Evolutionary conservation across 169 alveolate genomes (phyloP), one percentile per base, ranked within the genome.

Genomic region (Cryptosporidium sp.): DNA sequence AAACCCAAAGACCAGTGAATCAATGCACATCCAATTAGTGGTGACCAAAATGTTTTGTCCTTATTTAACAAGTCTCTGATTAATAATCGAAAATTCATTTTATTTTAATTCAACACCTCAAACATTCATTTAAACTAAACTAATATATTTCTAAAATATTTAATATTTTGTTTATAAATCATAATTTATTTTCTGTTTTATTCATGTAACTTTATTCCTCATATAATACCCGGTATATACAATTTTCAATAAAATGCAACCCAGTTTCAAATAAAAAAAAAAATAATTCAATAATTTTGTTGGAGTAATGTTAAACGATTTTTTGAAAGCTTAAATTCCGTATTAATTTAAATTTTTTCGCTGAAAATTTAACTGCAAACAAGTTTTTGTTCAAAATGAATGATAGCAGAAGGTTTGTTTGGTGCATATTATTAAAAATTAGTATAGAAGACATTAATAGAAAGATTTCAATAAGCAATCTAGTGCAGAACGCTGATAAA

Each of bases 1-100:
- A 80, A 62, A 0, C 89, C 89, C 37, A 80, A 69, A 37, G 89
- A 80, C 89, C 89, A 80, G 45, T 80, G 89, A 48, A 80, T 80
- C 35, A 80, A 16, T 37, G 80, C 37, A n/a, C 75, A 60, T 23
- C 89, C 89, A 42, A 65, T 65, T 37, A 80, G 4, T 62, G 89
- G 80, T 26, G 62, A 42, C 75, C 72, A 80, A 80, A 60, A 80
- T 0, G 33, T 51, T 39, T 35, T 60, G n/a, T 65, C 70, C 29
- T 39, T 56, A 56, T 26, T 7, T 56, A 56, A 5, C 37, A 56
- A 16, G 67, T 56, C 67, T 23, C 67, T 26, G 37, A 56, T 26
- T 56, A 56, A 23, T 56, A 56, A 37, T 26, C 18, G 37, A 56
- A 56, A 56, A 56, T 21, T 56, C 67, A 56, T 56, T 56, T 4